Base-by-base conservation (phyloP, 768 basidiomycete genomes). In the Naganishia vaughanmartiniae region DNA sequence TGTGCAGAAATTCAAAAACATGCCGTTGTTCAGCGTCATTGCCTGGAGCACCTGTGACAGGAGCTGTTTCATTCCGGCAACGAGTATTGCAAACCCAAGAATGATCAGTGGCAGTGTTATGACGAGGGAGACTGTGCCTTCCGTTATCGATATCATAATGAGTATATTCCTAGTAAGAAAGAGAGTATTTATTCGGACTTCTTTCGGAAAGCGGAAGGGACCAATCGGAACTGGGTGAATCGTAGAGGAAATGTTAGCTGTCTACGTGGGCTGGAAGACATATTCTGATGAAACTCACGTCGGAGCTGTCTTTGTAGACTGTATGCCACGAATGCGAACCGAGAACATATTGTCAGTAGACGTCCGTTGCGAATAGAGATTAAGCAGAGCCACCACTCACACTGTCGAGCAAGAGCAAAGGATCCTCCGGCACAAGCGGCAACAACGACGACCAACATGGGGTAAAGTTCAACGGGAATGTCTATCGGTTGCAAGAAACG, bases 381-480 rank as follows among this genome's bases (percentile, higher is more conserved):
- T 33, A 24, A 28, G 45, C 28, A 21, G 33, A 17, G 65, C 31
- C 21, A 19, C 10, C 7, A 74, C 78, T 71, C 45, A 79, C 78
- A 42, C 24, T 72, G 67, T 56, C 71, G 66, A 31, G 65, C 63
- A 30, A 72, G 30, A 36, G 71, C 79, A 60, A 79, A 71, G 19
- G 66, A 73, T 30, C 76, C 79, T 42, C 79, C 79, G 65, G 76
- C 73, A 69, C 75, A 72, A 30, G 77, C 79, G 51, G 76, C 78
- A 46, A 70, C 75, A 17, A 79, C 78, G 63, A 78, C 75, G 58
- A 79, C 76, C 17, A 73, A 75, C 75, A 80, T 80, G 28, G 79
- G 79, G 74, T 80, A 80, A 34, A 80, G 77, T 72, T 80, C 79
- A 67, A 80, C 76, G 54, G 78, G 79, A 48, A 80, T 73, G 66